Evolutionary conservation across 208 protist genomes (phyloP), one percentile per base, ranked within the genome.

Genomic region (Trypanosoma avium): DNA sequence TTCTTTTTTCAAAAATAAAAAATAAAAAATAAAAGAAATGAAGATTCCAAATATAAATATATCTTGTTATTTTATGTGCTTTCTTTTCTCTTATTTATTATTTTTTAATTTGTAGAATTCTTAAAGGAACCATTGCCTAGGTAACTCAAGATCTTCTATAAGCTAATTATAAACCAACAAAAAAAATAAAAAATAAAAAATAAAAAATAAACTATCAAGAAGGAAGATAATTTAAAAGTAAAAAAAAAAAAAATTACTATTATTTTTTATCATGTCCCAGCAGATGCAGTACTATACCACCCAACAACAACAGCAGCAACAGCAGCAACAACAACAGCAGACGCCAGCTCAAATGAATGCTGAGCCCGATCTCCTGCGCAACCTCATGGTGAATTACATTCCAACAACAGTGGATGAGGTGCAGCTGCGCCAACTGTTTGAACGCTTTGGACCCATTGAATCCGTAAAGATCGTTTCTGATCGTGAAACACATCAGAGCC

Each of bases 361-460:
- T 13, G 88, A 94, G 57, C 82, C 84, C 22, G 84, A 91, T 68
- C 57, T 73, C 30, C 62, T 86, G 60, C 88, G 88, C 69, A 94
- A 94, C 74, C 75, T 94, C 45, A 94, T 94, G 80, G 88, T 94
- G 69, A 94, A 94, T 76, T 94, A 94, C 75, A 90, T 94, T 57
- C 88, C 88, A 42, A 89, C 84, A 10, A 88, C 82, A n/a, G 76
- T 94, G 21, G 84, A 91, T 47, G 84, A 94, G 75, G 63, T 83
- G 49, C 84, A 94, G 75, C 78, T 94, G 42, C 80, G 84, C 59
- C 75, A 92, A 60, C 69, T 92, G 43, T 96, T 96, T 70, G 85
- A 90, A 65, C 83, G 75, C 52, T 94, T 75, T 59, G 90, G 90
- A 40, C 77, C 75, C 12, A 92, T 96, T 69, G 87, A 96, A 69